Conservation (phyloP, 1,284 basidiomycete genomes). For the Puccinia hordei region DNA sequence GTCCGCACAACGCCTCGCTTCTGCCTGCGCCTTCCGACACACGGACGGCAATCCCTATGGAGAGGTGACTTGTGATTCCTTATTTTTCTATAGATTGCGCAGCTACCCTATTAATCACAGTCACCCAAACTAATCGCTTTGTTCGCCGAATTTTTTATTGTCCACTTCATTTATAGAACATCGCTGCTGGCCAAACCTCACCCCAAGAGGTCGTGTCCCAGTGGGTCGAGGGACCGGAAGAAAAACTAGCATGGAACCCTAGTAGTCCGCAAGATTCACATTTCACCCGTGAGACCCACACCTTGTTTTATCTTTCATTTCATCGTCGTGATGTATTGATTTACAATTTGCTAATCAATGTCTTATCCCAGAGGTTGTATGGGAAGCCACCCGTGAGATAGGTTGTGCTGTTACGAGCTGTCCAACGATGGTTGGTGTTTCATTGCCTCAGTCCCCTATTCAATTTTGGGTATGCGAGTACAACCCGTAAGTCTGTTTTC, state of each 20-base stretch:
- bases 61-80: conserved; percentile 25
- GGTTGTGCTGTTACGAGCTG: conserved; percentile 46
- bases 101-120: background rate
- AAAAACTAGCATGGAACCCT: conserved; percentile 40
- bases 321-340: background rate
- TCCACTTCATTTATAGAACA: conserved; percentile 25
- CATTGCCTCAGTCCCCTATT: conserved; percentile 50
- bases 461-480: conserved; percentile 50
- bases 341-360: background rate
- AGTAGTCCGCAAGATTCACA: conserved; percentile 20
- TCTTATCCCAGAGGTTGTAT: conserved; percentile 47
- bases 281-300: conserved; percentile 46
- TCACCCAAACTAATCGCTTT: background rate
- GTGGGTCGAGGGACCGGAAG: conserved; percentile 43
- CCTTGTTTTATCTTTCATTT: background rate
- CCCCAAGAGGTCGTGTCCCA: conserved; percentile 15
- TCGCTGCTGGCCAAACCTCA: conserved; percentile 47
- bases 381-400: conserved; percentile 21
- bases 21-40: conserved; percentile 38
- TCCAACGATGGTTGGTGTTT: conserved; percentile 19
- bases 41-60: conserved; percentile 33
- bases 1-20: conserved; percentile 17
- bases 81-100: too few species aligned
- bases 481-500: conserved; percentile 32
- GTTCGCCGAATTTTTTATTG: background rate